Evolutionary conservation across 2,329 filamentous ascomycete genomes (phyloP).

Genomic region (Diplodia sapinea): DNA sequence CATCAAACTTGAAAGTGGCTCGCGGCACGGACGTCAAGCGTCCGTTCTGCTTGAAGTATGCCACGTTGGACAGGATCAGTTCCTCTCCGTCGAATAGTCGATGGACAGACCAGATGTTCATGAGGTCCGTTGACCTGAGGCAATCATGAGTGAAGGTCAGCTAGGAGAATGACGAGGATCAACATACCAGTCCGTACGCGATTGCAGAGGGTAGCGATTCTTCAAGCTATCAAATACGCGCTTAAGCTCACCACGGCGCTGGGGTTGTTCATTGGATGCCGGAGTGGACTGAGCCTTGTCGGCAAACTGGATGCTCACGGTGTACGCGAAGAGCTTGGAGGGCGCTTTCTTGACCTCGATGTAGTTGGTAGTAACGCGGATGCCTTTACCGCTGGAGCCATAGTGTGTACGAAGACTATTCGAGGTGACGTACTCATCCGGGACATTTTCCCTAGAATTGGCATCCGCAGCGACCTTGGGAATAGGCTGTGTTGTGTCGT

Average conservation of each 20-base stretch:
- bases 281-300: neutral
- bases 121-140: constrained; percentile 5
- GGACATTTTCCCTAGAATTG: neutral
- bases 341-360: constrained; percentile 17
- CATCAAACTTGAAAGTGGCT: neutral
- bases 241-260: constrained; percentile 2
- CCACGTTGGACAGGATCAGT: neutral
- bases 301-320: neutral
- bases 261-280: neutral
- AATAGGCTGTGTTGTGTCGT: neutral
- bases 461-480: neutral
- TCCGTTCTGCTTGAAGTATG: neutral
- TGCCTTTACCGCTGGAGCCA: neutral
- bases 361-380: constrained; percentile 23
- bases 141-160: neutral
- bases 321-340: constrained; percentile 9
- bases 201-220: neutral
- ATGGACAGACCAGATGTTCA: constrained; percentile 3
- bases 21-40: neutral
- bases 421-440: neutral
- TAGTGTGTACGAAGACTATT: constrained; percentile 6
- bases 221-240: constrained; percentile 15
- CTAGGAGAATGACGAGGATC: no score
- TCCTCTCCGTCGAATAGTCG: neutral
- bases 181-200: constrained; percentile 1